phyloP scores from a whole-genome alignment of 1,284 basidiomycete species.

The Malassezia sp. region DNA sequence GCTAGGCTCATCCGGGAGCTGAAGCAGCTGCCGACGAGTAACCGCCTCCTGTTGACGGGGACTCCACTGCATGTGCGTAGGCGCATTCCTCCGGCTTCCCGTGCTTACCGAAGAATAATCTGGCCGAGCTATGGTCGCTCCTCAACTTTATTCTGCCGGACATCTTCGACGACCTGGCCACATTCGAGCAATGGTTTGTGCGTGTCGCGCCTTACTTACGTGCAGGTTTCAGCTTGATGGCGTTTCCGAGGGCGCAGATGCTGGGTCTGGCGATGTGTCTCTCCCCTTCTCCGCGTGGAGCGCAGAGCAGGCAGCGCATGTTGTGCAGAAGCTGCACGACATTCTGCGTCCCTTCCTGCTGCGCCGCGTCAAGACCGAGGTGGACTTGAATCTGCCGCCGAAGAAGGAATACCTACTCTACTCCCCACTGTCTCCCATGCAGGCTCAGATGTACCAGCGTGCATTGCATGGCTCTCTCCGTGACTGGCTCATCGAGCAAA shows the following conservation, averaged over 20 bases:
- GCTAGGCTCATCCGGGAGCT: conserved; percentile 68
- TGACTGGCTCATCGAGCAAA: conserved; percentile 32
- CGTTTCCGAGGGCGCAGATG: conserved; percentile 27
- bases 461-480: conserved; percentile 31
- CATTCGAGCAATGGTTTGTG: conserved; percentile 69
- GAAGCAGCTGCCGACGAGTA: conserved; percentile 71
- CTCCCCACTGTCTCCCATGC: conserved; percentile 69
- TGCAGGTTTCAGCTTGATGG: no score
- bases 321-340: conserved; percentile 39
- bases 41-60: conserved; percentile 82
- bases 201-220: no score
- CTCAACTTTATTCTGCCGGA: conserved; percentile 61
- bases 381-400: conserved; percentile 34
- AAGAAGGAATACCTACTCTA: conserved; percentile 61
- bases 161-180: conserved; percentile 77
- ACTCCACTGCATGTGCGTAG: conserved; percentile 62
- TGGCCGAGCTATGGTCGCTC: conserved; percentile 83
- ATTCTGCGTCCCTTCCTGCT: conserved; percentile 44
- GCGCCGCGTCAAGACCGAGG: conserved; percentile 36
- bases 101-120: conserved; percentile 63
- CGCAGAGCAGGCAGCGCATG: conserved; percentile 54
- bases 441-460: conserved; percentile 72
- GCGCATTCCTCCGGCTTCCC: no score
- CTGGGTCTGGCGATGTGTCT: no score
- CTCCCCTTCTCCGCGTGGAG: conserved; percentile 42